Percentiles rank a stretch among this genome's conserved stretches.
These are phyloP conservation scores for Scytalidium sp. DNA, from an alignment of 2,329 filamentous ascomycete species.

Conservation along the genomic window DNA sequence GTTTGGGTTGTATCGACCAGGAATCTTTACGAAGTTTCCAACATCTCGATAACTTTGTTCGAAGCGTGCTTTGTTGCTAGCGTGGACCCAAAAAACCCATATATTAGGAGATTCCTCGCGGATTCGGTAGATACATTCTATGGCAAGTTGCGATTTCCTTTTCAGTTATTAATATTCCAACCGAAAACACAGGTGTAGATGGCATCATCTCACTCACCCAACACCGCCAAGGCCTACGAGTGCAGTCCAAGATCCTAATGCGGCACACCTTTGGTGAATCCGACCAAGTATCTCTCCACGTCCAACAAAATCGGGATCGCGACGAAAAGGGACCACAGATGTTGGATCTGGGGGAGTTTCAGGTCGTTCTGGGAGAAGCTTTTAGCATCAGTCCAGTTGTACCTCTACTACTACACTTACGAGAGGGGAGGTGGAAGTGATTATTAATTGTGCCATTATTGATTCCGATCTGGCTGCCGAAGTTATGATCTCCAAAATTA, in stretches of 20 bases:
- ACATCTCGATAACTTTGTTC: constrained; percentile 28
- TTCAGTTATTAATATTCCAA: too few species aligned
- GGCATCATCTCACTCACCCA: too few species aligned
- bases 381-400: constrained; percentile 1
- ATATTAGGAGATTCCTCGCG: constrained; percentile 14
- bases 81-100: constrained; percentile 33
- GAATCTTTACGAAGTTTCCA: constrained; percentile 23
- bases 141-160: constrained; percentile 29
- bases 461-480: neutral
- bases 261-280: constrained; percentile 14
- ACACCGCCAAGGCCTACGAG: too few species aligned
- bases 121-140: constrained; percentile 28
- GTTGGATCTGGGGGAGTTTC: neutral
- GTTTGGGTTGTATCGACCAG: constrained; percentile 21
- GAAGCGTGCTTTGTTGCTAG: constrained; percentile 23
- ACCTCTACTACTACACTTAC: neutral
- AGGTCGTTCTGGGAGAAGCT: constrained; percentile 1
- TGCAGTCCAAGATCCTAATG: constrained; percentile 3
- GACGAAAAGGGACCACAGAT: neutral
- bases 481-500: neutral
- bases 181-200: too few species aligned
- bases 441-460: neutral
- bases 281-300: constrained; percentile 8
- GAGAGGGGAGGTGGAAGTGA: neutral
- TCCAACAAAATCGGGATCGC: neutral